Evolutionary conservation across 805 yeast genomes (phyloP), one percentile per base, ranked within the genome.

Genomic region (Cyberlindnera maritima): DNA sequence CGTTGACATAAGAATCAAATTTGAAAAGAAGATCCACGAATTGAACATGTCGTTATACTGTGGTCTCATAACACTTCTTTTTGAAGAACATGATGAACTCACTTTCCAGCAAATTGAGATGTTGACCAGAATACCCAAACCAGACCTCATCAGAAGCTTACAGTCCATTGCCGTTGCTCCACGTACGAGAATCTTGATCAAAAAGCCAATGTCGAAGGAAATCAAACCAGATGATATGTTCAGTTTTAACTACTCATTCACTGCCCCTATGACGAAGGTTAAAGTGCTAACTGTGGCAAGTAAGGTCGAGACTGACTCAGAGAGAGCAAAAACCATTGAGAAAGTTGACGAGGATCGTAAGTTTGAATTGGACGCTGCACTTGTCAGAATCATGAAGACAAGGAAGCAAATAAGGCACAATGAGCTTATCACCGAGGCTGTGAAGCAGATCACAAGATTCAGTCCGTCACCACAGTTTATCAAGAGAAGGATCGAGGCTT

Each of bases 141-240:
- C 68, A 2, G 98, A 92, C 55, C 70, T 92, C 33, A 73, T 76
- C 17, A 75, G 96, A 47, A 92, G 89, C 49, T 67, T 94, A 45
- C 87, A 84, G 60, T 88, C 97, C 1, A 77, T 94, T 26, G 81
- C 96, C 0, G 86, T 90, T 37, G 92, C 95, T 0, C 89, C 96
- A 3, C 76, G 84, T 53, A 81, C 89, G 50, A 75, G 94, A 50
- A 70, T 92, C n/a, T 68, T 92, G 53, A 70, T 72, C 26, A 92
- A 90, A 59, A 70, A 62, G 17, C 96, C 97, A 9, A 79, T 79
- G 85, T 72, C 88, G 0, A 85, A 80, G 51, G 88, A 81, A 2
- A 80, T 90, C 28, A 77, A 76, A 41, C 71, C 76, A 2, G 67
- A 66, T 7, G 96, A 90, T 65, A 65, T 64, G 23, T 91, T 90